Percentiles rank a stretch among this genome's conserved stretches.
phyloP scores from a whole-genome alignment of 2,329 filamentous ascomycete species.

The Tolypocladium endophyticum region DNA sequence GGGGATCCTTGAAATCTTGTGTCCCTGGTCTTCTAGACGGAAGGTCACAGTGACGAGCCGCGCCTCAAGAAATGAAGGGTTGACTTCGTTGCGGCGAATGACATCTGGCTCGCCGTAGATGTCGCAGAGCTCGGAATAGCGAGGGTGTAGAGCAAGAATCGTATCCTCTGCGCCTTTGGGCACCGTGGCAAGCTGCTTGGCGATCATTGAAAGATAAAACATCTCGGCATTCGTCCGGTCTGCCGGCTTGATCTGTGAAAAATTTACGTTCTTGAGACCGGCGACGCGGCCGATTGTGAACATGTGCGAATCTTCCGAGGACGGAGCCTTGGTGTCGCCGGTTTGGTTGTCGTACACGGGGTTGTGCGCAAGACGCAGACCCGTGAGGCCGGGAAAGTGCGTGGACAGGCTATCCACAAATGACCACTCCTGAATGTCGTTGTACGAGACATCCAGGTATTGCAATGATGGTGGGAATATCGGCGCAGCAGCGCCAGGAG shows the following conservation, averaged over 20 bases:
- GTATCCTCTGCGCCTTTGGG: constrained; percentile 39
- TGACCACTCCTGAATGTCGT: constrained; percentile 56
- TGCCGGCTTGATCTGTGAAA: constrained; percentile 55
- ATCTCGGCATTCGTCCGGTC: constrained; percentile 84
- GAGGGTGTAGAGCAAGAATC: constrained; percentile 55
- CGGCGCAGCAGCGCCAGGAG: constrained; percentile 19
- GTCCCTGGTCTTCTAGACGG: constrained; percentile 11
- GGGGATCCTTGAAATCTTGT: constrained; percentile 47
- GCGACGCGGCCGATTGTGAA: constrained; percentile 69
- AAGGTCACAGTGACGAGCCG: constrained; percentile 60
- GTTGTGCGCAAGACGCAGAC: constrained; percentile 75
- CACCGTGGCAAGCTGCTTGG: constrained; percentile 57
- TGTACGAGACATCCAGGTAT: constrained; percentile 66
- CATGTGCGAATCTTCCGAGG: constrained; percentile 78
- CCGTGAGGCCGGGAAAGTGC: constrained; percentile 62
- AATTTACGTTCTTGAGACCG: constrained; percentile 60
- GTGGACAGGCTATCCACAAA: constrained; percentile 60
- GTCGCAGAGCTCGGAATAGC: constrained; percentile 64
- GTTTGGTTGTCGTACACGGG: constrained; percentile 59
- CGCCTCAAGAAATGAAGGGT: constrained; percentile 75
- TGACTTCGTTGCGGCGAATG: constrained; percentile 43
- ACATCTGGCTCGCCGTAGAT: constrained; percentile 64
- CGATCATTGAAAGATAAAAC: constrained; percentile 84
- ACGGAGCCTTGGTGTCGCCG: constrained; percentile 32
- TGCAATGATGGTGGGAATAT: constrained; percentile 44